Base-by-base conservation (phyloP, 2,329 filamentous ascomycete species). In the Corinectria fuckeliana region DNA sequence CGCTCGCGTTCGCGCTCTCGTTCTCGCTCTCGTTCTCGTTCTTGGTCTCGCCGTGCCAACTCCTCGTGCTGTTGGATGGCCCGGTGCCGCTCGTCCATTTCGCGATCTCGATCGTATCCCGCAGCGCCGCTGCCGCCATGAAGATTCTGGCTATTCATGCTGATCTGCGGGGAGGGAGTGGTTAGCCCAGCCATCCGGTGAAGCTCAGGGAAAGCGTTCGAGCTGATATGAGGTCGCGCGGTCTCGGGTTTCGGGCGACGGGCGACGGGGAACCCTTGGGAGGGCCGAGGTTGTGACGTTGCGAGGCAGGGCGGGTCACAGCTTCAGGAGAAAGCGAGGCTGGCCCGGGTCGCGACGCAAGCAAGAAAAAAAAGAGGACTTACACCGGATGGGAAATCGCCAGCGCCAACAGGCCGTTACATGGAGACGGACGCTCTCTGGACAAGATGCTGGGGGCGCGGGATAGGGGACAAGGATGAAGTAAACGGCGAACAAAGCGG, bases 1-100 rank as follows among this genome's bases (percentile, higher is more conserved):
- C 74, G 72, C 58, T 77, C 75, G 56, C 73, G 71, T 61, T 91
- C 88, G 71, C 88, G 83, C 66, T 91, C 88, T 62, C 87, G 83
- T 65, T 91, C 88, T 63, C 87, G 83, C 62, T 87, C 78, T 64
- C 80, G 77, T 67, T 78, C 77, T 65, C 80, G 79, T 66, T 82
- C 80, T 65, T 77, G 74, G 57, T 78, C 76, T 58, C 76, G 70
- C 50, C 76, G 77, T 21, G 77, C 76, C 71, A 82, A 78, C 49
- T 82, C 81, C 55, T 82, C 81, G 63, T 80, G 78, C 56, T 81
- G 78, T 45, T 79, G 80, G 47, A 80, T 71, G 58, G 76, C 75
- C 62, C 80, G 80, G 64, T 81, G 80, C 60, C 81, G 76, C 50
- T 82, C 80, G 58, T 82, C 79, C 69, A 81, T 75, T 60, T 82